phyloP scores from a whole-genome alignment of 345 rosid genomes.

The Corymbia maculata region DNA sequence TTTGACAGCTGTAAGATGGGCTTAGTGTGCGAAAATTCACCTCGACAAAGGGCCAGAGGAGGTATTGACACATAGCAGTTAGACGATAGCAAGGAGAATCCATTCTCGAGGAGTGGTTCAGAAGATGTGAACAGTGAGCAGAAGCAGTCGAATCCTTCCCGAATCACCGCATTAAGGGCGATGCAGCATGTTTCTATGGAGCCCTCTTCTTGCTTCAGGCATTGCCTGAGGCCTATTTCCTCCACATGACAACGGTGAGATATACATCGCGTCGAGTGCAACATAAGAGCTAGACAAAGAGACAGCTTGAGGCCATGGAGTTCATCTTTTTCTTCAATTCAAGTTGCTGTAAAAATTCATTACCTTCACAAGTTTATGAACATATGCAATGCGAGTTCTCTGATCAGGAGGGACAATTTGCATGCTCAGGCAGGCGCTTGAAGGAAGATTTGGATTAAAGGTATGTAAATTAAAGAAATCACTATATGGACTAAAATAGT shows the following conservation, averaged over 20 bases:
- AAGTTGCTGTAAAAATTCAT: not conserved
- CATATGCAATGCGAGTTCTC: not conserved
- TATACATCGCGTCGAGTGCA: not conserved
- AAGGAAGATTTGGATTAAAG: no score
- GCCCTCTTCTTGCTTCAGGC: conserved; percentile 11
- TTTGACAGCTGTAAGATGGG: not conserved
- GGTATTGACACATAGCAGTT: conserved; percentile 22
- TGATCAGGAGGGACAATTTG: not conserved
- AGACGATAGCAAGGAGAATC: conserved; percentile 14
- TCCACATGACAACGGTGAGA: conserved; percentile 14
- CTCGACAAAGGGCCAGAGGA: conserved; percentile 21
- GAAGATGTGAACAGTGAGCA: conserved; percentile 15
- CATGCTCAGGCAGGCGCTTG: not conserved
- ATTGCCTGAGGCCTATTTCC: conserved; percentile 4
- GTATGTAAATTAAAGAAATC: no score
- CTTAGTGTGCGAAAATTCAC: not conserved
- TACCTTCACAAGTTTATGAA: not conserved
- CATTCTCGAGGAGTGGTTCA: not conserved
- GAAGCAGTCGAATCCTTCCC: conserved; percentile 17
- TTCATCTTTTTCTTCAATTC: not conserved
- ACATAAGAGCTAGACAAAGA: not conserved
- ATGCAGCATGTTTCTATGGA: conserved; percentile 22
- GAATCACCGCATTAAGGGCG: conserved; percentile 11
- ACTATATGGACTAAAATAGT: no score
- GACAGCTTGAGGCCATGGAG: conserved; percentile 2